Evolutionary conservation across 2,329 filamentous ascomycete species (phyloP).

Genomic region (Fusarium circinatum): DNA sequence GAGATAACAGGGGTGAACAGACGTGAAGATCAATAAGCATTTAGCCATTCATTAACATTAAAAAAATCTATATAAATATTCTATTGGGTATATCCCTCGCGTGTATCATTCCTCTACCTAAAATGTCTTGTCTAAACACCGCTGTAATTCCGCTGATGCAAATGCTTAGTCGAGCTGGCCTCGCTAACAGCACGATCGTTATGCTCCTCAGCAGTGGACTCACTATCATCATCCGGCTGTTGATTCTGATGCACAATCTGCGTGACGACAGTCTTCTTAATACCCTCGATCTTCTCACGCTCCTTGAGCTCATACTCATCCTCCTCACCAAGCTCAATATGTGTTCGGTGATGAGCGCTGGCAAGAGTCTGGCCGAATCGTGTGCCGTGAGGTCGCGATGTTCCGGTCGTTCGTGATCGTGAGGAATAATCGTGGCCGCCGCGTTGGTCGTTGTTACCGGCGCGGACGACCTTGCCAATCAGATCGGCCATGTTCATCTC

Average conservation of each 20-base stretch:
- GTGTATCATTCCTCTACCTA: not conserved
- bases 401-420: constrained; percentile 25
- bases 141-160: constrained; percentile 26
- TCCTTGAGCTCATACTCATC: constrained; percentile 40
- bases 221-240: constrained; percentile 21
- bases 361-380: constrained; percentile 33
- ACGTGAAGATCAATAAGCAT: not conserved
- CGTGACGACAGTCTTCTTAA: constrained; percentile 42
- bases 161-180: constrained; percentile 40
- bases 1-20: accelerated
- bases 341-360: constrained; percentile 35
- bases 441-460: constrained; percentile 32
- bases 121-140: not conserved
- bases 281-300: constrained; percentile 39
- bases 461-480: constrained; percentile 43
- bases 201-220: constrained; percentile 29
- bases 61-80: constrained; percentile 15
- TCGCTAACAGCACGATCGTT: constrained; percentile 40
- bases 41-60: constrained; percentile 27
- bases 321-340: constrained; percentile 44
- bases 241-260: constrained; percentile 20
- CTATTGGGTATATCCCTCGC: not conserved
- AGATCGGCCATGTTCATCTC: constrained; percentile 47
- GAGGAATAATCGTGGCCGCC: constrained; percentile 34
- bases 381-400: constrained; percentile 16